A percentile compares a stretch with the other conserved stretches of the same genome.
Evolutionary conservation across 2,329 filamentous ascomycete species (phyloP).

Genomic region (Exophiala viscosa): DNA sequence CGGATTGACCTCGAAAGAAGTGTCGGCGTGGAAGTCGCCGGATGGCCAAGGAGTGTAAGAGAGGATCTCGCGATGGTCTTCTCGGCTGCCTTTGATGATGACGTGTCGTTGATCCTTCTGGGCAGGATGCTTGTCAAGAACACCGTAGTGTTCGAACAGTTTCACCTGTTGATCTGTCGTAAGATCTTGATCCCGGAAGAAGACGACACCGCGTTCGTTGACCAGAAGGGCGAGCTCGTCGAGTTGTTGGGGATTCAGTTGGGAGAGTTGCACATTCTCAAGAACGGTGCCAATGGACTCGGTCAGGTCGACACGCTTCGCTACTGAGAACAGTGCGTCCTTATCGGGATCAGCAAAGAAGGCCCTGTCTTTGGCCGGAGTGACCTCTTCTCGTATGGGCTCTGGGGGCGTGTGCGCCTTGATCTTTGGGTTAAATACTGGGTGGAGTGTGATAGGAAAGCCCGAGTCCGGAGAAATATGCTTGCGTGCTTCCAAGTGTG

Average conservation of each 20-base stretch:
- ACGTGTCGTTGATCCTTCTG: slow-evolving; percentile 35
- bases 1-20: slow-evolving; percentile 30
- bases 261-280: slow-evolving; percentile 43
- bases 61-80: slow-evolving; percentile 44
- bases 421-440: slow-evolving; percentile 48
- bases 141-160: slow-evolving; percentile 50
- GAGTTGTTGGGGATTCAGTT: slow-evolving; percentile 44
- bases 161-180: slow-evolving; percentile 41
- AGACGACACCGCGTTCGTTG: slow-evolving; percentile 56
- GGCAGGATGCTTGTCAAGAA: slow-evolving; percentile 47
- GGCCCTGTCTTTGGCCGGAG: slow-evolving; percentile 33
- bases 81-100: slow-evolving; percentile 44
- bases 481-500: slow-evolving; percentile 44
- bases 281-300: slow-evolving; percentile 40
- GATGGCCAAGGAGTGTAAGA: slow-evolving; percentile 48
- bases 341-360: slow-evolving; percentile 41
- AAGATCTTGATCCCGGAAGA: slow-evolving; percentile 52
- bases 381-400: slow-evolving; percentile 32
- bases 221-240: slow-evolving; percentile 59
- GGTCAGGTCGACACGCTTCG: slow-evolving; percentile 33
- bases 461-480: slow-evolving; percentile 51
- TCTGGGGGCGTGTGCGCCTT: slow-evolving; percentile 41
- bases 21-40: slow-evolving; percentile 28
- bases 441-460: slow-evolving; percentile 46
- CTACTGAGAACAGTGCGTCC: slow-evolving; percentile 35